Evolutionary conservation across 768 basidiomycete genomes (phyloP).

Genomic region (Podaxis pistillaris): DNA sequence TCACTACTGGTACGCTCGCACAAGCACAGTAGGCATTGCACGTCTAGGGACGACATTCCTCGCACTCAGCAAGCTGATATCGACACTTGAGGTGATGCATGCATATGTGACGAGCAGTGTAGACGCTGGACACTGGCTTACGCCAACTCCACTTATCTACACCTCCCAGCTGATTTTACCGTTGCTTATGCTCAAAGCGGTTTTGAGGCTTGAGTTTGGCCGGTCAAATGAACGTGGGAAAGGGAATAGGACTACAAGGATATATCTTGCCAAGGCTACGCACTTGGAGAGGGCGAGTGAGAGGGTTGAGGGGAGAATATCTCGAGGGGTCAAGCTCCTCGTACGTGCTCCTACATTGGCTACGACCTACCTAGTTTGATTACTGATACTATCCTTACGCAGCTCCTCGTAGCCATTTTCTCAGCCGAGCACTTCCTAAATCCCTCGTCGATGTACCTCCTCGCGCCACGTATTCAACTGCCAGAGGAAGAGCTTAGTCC

Average conservation of each 20-base stretch:
- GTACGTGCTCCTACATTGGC: not conserved
- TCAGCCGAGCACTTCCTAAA: not conserved
- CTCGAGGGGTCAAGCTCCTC: not conserved
- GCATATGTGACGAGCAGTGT: not conserved
- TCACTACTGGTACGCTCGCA: slow-evolving; percentile 34
- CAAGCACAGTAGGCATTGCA: slow-evolving; percentile 32
- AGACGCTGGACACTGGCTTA: not conserved
- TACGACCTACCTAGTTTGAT: not conserved
- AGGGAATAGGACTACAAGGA: slow-evolving; percentile 18
- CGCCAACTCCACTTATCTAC: not conserved
- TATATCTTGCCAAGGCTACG: slow-evolving; percentile 21
- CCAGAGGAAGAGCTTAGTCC: not conserved
- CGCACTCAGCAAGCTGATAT: slow-evolving; percentile 15
- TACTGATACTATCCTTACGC: not conserved
- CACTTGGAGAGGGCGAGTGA: slow-evolving; percentile 31
- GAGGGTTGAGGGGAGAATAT: slow-evolving; percentile 18
- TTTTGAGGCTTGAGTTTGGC: slow-evolving; percentile 22
- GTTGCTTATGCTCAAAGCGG: slow-evolving; percentile 26
- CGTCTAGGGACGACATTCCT: slow-evolving; percentile 23
- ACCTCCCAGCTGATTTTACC: slow-evolving; percentile 12
- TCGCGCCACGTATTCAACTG: slow-evolving; percentile 8
- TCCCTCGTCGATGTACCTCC: not conserved
- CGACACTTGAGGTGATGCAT: not conserved
- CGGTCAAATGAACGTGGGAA: slow-evolving; percentile 7
- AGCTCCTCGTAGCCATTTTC: slow-evolving; percentile 11